Conservation (phyloP, 1,139 yeast species). For the Kurtzmaniella quercitrusa region DNA sequence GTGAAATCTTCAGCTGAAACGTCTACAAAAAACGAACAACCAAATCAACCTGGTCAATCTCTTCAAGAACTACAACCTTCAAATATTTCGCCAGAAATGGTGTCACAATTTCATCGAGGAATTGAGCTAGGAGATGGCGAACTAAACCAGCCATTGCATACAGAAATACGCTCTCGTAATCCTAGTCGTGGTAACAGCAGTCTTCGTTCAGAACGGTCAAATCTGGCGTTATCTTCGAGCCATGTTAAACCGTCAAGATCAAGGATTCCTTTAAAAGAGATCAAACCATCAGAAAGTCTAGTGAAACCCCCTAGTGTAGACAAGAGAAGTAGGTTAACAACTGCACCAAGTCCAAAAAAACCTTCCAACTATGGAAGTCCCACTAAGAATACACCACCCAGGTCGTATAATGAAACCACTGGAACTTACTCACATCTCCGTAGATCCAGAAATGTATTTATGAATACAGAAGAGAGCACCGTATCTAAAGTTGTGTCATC, state of each 20-base stretch:
- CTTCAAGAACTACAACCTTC: no score
- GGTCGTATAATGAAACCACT: not conserved
- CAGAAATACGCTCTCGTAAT: not conserved
- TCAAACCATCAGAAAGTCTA: not conserved
- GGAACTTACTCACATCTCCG: slow-evolving; percentile 10
- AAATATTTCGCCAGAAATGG: no score
- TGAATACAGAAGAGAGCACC: not conserved
- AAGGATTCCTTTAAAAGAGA: not conserved
- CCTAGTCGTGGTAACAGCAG: not conserved
- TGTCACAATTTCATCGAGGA: no score
- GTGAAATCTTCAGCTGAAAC: no score
- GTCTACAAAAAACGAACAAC: no score
- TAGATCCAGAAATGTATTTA: slow-evolving; percentile 15
- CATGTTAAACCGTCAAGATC: not conserved
- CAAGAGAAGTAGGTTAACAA: slow-evolving; percentile 5
- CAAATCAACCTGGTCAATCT: no score
- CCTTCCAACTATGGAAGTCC: slow-evolving; percentile 1
- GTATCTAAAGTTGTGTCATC: not conserved
- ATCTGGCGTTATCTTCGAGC: not conserved
- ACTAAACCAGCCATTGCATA: no score
- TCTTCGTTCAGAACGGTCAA: not conserved
- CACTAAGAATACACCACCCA: not conserved
- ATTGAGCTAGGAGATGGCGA: no score
- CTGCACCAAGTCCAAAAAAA: slow-evolving; percentile 5
- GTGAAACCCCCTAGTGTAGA: slow-evolving; percentile 1